A percentile compares a stretch with the other conserved stretches of the same genome.
These are phyloP conservation scores for Pelargonium australe DNA, from an alignment of 441 rosid genomes.

Conservation along the genomic window DNA sequence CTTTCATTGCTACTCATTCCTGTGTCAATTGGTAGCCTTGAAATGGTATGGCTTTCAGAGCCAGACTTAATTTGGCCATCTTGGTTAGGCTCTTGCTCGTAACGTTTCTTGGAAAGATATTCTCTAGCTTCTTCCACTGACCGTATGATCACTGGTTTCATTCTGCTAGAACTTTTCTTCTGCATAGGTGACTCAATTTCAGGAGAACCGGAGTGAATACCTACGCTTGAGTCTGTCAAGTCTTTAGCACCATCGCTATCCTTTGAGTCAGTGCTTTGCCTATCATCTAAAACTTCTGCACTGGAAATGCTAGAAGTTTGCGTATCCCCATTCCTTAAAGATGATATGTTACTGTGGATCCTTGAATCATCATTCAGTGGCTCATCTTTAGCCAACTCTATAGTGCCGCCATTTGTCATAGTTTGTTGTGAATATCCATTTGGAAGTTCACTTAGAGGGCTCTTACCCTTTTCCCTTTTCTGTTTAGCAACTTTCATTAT, in stretches of 20 bases:
- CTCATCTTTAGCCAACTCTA: slow-evolving; percentile 13
- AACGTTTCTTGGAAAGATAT: slow-evolving; percentile 48
- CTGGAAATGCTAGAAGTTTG: slow-evolving; percentile 26
- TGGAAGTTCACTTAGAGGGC: slow-evolving; percentile 18
- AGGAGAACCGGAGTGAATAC: slow-evolving; percentile 17
- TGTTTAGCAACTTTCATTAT: slow-evolving; percentile 15
- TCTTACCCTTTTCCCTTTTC: slow-evolving; percentile 21
- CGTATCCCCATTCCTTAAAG: slow-evolving; percentile 25
- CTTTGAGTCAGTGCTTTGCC: slow-evolving; percentile 14
- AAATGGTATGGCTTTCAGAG: slow-evolving; percentile 24
- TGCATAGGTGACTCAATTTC: too few species aligned
- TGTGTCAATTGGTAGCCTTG: slow-evolving; percentile 22
- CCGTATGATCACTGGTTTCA: slow-evolving; percentile 51
- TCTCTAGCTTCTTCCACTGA: slow-evolving; percentile 82
- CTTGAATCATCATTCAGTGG: slow-evolving; percentile 23
- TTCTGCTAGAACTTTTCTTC: slow-evolving; percentile 25
- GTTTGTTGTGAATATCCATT: slow-evolving; percentile 22
- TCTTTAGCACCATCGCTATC: slow-evolving; percentile 18
- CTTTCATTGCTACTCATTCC: slow-evolving; percentile 22
- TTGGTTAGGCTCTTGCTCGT: slow-evolving; percentile 23
- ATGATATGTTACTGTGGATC: slow-evolving; percentile 22
- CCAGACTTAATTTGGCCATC: slow-evolving; percentile 22
- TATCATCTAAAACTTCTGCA: slow-evolving; percentile 23
- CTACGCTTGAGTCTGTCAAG: slow-evolving; percentile 20
- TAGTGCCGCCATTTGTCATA: slow-evolving; percentile 21